Conservation (phyloP, 2,329 filamentous ascomycete genomes). For the Coleophoma eucalyptorum region DNA sequence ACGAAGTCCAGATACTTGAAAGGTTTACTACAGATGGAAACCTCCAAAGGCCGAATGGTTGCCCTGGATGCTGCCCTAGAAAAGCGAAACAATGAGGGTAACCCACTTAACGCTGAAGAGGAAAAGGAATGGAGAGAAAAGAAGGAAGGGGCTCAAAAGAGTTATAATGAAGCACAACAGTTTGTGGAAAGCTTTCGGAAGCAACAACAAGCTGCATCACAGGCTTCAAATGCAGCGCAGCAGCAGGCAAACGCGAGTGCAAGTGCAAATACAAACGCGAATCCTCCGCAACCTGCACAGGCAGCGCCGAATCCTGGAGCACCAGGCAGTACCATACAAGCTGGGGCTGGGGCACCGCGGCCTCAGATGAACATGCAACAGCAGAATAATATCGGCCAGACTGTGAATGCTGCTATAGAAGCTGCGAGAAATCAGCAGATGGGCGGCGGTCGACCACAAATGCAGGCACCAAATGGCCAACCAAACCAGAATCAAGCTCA, state of each 20-base stretch:
- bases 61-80: slow-evolving; percentile 39
- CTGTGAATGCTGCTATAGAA: slow-evolving; percentile 29
- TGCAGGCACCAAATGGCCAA: slow-evolving; percentile 16
- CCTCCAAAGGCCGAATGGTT: slow-evolving; percentile 34
- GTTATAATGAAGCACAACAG: slow-evolving; percentile 40
- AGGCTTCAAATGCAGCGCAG: slow-evolving; percentile 16
- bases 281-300: neutral
- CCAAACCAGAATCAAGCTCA: slow-evolving; percentile 1
- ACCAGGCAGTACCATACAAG: slow-evolving; percentile 1
- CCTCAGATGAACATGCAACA: slow-evolving; percentile 24
- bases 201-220: slow-evolving; percentile 13
- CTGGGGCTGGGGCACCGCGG: slow-evolving; percentile 15
- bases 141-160: slow-evolving; percentile 40
- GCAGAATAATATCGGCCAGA: slow-evolving; percentile 25
- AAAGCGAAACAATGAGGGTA: slow-evolving; percentile 38
- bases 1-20: slow-evolving; percentile 42
- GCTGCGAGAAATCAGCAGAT: slow-evolving; percentile 28
- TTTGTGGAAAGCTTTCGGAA: slow-evolving; percentile 46
- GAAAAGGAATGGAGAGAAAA: slow-evolving; percentile 38
- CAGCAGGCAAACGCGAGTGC: slow-evolving; percentile 16
- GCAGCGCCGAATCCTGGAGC: neutral
- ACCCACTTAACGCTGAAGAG: slow-evolving; percentile 43
- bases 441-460: slow-evolving; percentile 18
- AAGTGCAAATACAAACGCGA: neutral
- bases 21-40: slow-evolving; percentile 47